These are phyloP conservation scores for Strigomonas galati DNA, from an alignment of 208 protist genomes.

Conservation along the genomic window DNA sequence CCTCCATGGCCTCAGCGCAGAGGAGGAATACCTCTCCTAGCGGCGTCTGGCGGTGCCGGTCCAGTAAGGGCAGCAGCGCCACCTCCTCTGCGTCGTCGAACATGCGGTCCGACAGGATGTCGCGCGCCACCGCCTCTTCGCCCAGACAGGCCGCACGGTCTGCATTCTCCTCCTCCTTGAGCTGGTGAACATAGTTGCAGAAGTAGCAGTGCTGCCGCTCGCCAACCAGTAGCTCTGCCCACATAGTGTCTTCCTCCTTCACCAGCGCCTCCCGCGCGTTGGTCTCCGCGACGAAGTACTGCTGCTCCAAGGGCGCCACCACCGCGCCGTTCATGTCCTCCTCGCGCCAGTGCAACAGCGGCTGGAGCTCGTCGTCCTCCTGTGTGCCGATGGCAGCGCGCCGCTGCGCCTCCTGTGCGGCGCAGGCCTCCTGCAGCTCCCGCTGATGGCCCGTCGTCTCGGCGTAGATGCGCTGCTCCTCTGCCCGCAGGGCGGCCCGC, in stretches of 20 bases:
- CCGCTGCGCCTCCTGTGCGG: background rate
- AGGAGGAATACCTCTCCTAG: too few relatives aligned
- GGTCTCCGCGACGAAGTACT: background rate
- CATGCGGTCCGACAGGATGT: too few relatives aligned
- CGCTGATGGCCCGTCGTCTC: background rate
- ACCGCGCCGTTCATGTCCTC: background rate
- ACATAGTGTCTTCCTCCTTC: constrained; percentile 27
- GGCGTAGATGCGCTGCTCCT: constrained; percentile 11
- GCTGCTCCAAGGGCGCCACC: constrained; percentile 4
- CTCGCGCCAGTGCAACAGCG: background rate
- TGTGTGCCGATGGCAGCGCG: background rate
- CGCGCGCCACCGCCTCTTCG: too few relatives aligned
- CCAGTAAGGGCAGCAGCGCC: too few relatives aligned
- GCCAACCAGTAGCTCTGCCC: constrained; percentile 5
- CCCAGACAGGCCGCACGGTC: too few relatives aligned
- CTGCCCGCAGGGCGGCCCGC: constrained; percentile 20
- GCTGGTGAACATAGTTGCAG: too few relatives aligned
- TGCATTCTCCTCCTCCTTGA: too few relatives aligned
- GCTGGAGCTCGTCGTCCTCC: background rate
- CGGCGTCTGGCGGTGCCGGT: too few relatives aligned
- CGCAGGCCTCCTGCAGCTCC: background rate
- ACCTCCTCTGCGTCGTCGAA: too few relatives aligned
- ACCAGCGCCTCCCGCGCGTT: constrained; percentile 17
- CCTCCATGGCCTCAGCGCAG: too few relatives aligned
- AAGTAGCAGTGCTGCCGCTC: too few relatives aligned